A percentile compares a stretch with the other conserved stretches of the same genome.
Conservation (phyloP, 345 rosid species). For the Jatropha curcas region DNA sequence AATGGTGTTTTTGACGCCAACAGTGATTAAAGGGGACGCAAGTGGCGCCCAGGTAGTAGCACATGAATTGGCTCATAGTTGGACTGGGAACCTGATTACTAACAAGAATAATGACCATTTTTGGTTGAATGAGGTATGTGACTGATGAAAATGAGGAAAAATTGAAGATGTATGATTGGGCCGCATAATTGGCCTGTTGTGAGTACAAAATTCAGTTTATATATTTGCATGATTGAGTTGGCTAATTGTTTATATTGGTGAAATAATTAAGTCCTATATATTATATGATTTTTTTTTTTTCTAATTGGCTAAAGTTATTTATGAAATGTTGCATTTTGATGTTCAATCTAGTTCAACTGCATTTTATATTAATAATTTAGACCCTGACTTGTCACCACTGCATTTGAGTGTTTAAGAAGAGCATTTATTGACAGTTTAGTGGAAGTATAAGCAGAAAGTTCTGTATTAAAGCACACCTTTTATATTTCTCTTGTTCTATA, state of each 20-base stretch:
- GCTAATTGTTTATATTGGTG: no score
- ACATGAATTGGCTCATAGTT: conserved; percentile 89
- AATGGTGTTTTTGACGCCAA: conserved; percentile 87
- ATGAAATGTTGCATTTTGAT: background rate
- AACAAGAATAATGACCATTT: conserved; percentile 86
- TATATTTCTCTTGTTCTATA: no score
- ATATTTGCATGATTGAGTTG: no score
- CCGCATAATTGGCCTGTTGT: background rate
- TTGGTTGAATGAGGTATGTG: conserved; percentile 88
- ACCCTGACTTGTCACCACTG: background rate
- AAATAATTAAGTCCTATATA: background rate
- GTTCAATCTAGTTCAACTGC: background rate
- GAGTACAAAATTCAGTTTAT: background rate
- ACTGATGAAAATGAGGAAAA: background rate
- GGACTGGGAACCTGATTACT: conserved; percentile 93
- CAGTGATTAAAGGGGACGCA: conserved; percentile 85
- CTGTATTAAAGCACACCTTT: no score
- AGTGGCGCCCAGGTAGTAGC: conserved; percentile 91
- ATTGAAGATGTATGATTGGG: conserved; percentile 2
- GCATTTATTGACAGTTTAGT: background rate
- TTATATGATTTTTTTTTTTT: background rate
- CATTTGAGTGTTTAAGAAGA: background rate
- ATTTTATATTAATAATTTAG: background rate
- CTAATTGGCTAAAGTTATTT: background rate
- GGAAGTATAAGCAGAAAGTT: background rate